These are phyloP conservation scores for Boletus mariae DNA, from an alignment of 1,284 basidiomycete genomes.

Conservation along the genomic window DNA sequence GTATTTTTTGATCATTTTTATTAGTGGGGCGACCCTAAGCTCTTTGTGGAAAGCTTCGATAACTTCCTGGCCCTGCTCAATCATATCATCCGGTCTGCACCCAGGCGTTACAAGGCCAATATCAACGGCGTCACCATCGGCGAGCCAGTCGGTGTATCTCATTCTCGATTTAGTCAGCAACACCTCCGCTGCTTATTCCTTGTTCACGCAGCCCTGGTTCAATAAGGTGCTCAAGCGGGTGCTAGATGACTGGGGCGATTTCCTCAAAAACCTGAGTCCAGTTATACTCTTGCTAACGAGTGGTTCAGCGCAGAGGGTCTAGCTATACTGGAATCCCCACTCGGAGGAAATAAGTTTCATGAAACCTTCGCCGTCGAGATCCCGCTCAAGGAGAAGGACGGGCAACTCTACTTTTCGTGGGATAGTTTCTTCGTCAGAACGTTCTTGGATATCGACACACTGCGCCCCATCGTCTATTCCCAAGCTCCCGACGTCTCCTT, in stretches of 20 bases:
- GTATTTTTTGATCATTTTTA: not conserved
- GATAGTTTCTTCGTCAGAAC: not conserved
- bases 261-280: too few relatives aligned
- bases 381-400: too few relatives aligned
- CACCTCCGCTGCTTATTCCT: conserved; percentile 19
- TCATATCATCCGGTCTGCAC: not conserved
- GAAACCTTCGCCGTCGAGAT: not conserved
- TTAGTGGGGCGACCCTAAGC: not conserved
- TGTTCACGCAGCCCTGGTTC: conserved; percentile 11
- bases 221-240: too few relatives aligned
- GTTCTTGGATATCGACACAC: conserved; percentile 4
- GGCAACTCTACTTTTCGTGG: conserved; percentile 2
- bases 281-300: conserved; percentile 1
- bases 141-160: conserved; percentile 5
- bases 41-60: not conserved
- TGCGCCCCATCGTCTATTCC: conserved; percentile 33
- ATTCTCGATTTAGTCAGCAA: conserved; percentile 26
- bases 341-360: not conserved
- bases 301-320: conserved; percentile 9
- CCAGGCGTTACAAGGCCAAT: not conserved
- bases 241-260: too few relatives aligned
- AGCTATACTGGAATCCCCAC: not conserved
- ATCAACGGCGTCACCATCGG: conserved; percentile 4
- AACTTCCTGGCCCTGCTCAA: not conserved
- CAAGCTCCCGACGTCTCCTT: not conserved